Conservation (phyloP, 768 basidiomycete genomes). For the Megacollybia marginata region DNA sequence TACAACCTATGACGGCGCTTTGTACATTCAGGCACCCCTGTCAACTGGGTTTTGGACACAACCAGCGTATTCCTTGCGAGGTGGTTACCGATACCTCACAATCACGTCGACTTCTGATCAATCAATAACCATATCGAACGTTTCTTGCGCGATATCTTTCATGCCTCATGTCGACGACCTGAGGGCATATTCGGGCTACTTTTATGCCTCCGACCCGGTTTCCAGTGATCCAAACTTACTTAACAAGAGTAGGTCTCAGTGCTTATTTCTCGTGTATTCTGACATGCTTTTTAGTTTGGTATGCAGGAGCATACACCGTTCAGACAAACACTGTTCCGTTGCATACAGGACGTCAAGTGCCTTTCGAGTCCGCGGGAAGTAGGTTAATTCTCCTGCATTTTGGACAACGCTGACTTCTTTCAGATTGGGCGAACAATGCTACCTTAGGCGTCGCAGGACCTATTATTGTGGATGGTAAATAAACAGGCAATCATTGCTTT, state of each 20-base stretch:
- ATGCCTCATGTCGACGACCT: constrained; percentile 27
- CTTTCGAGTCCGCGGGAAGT: constrained; percentile 38
- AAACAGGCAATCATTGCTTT: constrained; percentile 29
- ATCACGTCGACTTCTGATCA: constrained; percentile 15
- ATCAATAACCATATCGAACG: constrained; percentile 22
- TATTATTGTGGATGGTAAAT: constrained; percentile 55
- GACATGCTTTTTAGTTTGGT: constrained; percentile 14
- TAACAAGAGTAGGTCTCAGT: constrained; percentile 23
- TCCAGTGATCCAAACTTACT: constrained; percentile 25
- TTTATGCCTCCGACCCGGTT: constrained; percentile 22
- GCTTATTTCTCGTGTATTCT: background rate
- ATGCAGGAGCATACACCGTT: constrained; percentile 12
- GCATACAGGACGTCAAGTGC: constrained; percentile 42
- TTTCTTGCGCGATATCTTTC: constrained; percentile 26
- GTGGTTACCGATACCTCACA: constrained; percentile 19
- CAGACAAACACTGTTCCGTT: constrained; percentile 20
- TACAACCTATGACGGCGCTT: constrained; percentile 35
- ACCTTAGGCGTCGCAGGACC: constrained; percentile 49
- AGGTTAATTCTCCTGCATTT: background rate
- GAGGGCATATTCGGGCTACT: constrained; percentile 28
- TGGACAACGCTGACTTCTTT: background rate
- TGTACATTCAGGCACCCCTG: constrained; percentile 30
- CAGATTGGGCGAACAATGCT: constrained; percentile 50
- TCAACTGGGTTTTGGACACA: constrained; percentile 38
- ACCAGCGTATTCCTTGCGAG: constrained; percentile 31